Evolutionary conservation across 2,329 filamentous ascomycete genomes (phyloP), one percentile per base, ranked within the genome.

Genomic region (Diaporthe nobilis): DNA sequence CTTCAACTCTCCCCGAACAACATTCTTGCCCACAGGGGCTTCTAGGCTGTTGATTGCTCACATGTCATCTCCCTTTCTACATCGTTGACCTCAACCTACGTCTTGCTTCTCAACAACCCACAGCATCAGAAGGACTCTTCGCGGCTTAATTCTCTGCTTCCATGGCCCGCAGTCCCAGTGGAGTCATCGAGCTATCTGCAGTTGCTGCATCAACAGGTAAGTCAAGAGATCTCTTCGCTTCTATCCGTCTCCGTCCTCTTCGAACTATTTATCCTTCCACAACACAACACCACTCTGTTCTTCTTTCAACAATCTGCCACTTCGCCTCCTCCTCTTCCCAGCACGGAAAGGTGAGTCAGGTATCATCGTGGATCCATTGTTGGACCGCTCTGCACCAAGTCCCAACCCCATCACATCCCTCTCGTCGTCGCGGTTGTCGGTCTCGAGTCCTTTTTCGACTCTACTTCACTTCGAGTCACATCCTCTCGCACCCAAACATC

Each of bases 151-250:
- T 31, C 15, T 22, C 15, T 20, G 9, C n/a, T 31, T 2, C 9
- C 22, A 1, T 5, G n/a, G n/a, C 3, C 0, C 39, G 12, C 2
- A 4, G 6, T 15, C 6, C 13, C 6, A 17, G 7, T 9, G 8
- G 2, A 20, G 7, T 22, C 0, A 22, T 47, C 44, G 3, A 9
- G 20, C 0, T 22, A 3, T 44, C 42, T 20, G 42, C 51, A 28
- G 51, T 53, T 53, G 25, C n/a, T 20, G 13, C 25, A 55, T 31
- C 13, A 31, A 31, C 25, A 58, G 17, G 55, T 12, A 58, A n/a
- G 31, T 37, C 31, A 37, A 6, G 4, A 17, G 5, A 6, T 12
- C 37, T 5, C 3, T 13, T n/a, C 37, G 8, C 9, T 37, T 34
- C 55, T n/a, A 58, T 22, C 55, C 17, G 9, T 37, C 9, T 37